Evolutionary conservation across 2,329 filamentous ascomycete genomes (phyloP).

Genomic region (Alternaria dauci): DNA sequence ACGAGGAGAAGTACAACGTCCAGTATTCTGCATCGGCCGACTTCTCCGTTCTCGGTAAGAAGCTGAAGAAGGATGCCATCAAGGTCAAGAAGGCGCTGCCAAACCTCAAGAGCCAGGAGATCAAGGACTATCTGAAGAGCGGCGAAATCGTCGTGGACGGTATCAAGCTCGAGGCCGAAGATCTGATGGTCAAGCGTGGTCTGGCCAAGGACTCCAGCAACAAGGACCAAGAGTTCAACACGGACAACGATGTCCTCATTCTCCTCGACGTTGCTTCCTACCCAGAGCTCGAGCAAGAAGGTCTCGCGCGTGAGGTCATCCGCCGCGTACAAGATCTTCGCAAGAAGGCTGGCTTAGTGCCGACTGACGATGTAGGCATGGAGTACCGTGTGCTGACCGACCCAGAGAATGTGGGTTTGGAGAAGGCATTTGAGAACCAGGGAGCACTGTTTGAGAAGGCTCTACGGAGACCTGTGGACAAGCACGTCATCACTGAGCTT

Average conservation of each 20-base stretch:
- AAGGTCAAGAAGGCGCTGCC: slow-evolving; percentile 93
- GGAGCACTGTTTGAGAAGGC: slow-evolving; percentile 76
- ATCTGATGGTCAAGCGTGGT: slow-evolving; percentile 82
- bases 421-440: slow-evolving; percentile 74
- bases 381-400: slow-evolving; percentile 85
- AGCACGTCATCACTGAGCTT: slow-evolving; percentile 67
- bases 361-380: slow-evolving; percentile 96
- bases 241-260: slow-evolving; percentile 87
- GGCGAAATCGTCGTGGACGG: slow-evolving; percentile 84
- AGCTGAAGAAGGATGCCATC: slow-evolving; percentile 92
- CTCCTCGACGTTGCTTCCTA: slow-evolving; percentile 87
- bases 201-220: slow-evolving; percentile 76
- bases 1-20: slow-evolving; percentile 91
- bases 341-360: slow-evolving; percentile 90
- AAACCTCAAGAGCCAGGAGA: slow-evolving; percentile 77
- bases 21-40: slow-evolving; percentile 90
- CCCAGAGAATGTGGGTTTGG: slow-evolving; percentile 77
- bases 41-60: slow-evolving; percentile 94
- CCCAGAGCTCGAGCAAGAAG: slow-evolving; percentile 86
- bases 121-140: slow-evolving; percentile 77
- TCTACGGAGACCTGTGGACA: slow-evolving; percentile 77
- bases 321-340: slow-evolving; percentile 90
- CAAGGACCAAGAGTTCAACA: slow-evolving; percentile 83
- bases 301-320: slow-evolving; percentile 89
- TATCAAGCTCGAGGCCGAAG: slow-evolving; percentile 81